These are phyloP conservation scores for Candolleomyces eurysporus DNA, from an alignment of 768 basidiomycete species.

Conservation along the genomic window DNA sequence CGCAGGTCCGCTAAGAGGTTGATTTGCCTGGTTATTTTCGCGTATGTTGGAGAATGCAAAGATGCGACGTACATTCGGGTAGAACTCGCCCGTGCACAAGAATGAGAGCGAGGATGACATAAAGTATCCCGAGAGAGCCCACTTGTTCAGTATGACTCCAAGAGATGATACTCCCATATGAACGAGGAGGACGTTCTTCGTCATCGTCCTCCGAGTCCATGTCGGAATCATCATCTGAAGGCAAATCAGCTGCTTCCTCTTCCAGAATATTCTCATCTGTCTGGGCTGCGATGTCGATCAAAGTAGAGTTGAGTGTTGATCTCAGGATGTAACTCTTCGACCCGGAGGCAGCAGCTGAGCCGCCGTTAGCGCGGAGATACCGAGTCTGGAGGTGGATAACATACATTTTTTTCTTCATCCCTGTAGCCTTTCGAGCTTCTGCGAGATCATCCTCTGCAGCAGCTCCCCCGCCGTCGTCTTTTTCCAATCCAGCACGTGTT, in stretches of 20 bases:
- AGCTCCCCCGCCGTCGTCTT: constrained; percentile 33
- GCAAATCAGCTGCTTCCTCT: constrained; percentile 45
- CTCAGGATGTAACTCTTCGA: constrained; percentile 85
- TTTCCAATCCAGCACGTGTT: constrained; percentile 53
- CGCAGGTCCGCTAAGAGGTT: constrained; percentile 64
- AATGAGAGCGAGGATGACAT: constrained; percentile 79
- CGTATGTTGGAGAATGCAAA: not conserved
- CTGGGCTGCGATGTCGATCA: constrained; percentile 61
- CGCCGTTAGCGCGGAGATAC: not conserved
- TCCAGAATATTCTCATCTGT: constrained; percentile 55
- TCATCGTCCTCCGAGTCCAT: constrained; percentile 48
- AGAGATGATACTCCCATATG: constrained; percentile 68
- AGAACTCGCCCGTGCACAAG: constrained; percentile 78
- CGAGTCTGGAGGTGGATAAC: constrained; percentile 1
- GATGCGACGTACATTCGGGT: constrained; percentile 59
- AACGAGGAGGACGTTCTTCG: constrained; percentile 35
- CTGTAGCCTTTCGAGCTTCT: constrained; percentile 47
- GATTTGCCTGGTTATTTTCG: constrained; percentile 1
- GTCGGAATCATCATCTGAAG: constrained; percentile 40
- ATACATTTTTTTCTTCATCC: constrained; percentile 64
- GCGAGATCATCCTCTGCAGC: constrained; percentile 42
- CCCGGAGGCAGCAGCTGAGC: constrained; percentile 49
- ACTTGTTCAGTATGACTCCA: constrained; percentile 72
- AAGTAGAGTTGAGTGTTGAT: constrained; percentile 57
- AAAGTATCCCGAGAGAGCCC: constrained; percentile 68